Conservation (phyloP, 257 asterid genomes). For the Echites panduratus region DNA sequence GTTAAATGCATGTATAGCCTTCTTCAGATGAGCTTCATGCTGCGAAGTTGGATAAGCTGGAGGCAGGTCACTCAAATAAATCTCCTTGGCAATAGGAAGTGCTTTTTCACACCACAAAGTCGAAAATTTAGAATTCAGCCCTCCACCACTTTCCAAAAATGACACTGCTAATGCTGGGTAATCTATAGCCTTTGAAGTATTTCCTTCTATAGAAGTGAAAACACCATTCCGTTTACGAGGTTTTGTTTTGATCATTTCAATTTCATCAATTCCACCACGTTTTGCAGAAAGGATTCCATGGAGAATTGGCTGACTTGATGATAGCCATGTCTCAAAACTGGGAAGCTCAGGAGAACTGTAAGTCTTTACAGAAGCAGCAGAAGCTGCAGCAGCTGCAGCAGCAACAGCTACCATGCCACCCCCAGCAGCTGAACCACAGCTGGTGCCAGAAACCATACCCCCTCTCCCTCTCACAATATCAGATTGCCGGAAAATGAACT, state of each 20-base stretch:
- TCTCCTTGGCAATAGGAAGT: conserved; percentile 76
- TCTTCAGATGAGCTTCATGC: conserved; percentile 69
- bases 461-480: conserved; percentile 83
- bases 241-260: conserved; percentile 24
- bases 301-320: conserved; percentile 64
- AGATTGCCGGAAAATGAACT: conserved; percentile 72
- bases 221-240: conserved; percentile 28
- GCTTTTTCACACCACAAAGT: conserved; percentile 79
- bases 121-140: conserved; percentile 62
- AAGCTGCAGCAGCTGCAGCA: conserved; percentile 91
- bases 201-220: conserved; percentile 32
- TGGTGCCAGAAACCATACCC: conserved; percentile 42
- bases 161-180: conserved; percentile 48
- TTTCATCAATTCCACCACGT: conserved; percentile 27
- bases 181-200: conserved; percentile 33
- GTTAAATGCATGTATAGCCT: conserved; percentile 47
- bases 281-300: conserved; percentile 57
- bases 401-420: conserved; percentile 95
- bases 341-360: conserved; percentile 70
- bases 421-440: conserved; percentile 52
- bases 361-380: conserved; percentile 60
- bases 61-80: conserved; percentile 67
- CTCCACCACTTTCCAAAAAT: conserved; percentile 49
- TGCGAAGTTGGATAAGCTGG: conserved; percentile 77
- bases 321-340: conserved; percentile 65